Percentiles rank a stretch among this genome's conserved stretches.
Conservation (phyloP, 2,329 filamentous ascomycete species). For the Fusarium longipes region DNA sequence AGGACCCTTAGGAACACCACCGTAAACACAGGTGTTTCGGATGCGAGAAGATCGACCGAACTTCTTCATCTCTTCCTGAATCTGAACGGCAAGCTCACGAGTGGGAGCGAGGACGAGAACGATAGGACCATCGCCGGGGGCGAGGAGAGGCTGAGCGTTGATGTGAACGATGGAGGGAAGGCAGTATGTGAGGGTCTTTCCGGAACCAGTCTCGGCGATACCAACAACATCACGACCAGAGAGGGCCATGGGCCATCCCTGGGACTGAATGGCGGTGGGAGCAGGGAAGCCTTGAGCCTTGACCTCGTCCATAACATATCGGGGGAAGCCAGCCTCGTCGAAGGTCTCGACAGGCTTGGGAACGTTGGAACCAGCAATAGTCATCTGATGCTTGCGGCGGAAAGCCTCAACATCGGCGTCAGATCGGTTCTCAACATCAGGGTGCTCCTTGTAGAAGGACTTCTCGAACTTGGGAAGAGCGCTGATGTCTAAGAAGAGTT, state of each 20-base stretch:
- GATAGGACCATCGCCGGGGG: constrained; percentile 94
- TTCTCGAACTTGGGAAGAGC: constrained; percentile 97
- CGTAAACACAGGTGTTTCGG: constrained; percentile 98
- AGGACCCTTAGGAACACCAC: constrained; percentile 96
- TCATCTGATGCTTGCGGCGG: constrained; percentile 85
- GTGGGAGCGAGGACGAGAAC: constrained; percentile 96
- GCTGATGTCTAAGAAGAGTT: constrained; percentile 70
- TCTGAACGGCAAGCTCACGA: constrained; percentile 97
- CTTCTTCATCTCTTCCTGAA: constrained; percentile 98
- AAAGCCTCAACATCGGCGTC: constrained; percentile 86
- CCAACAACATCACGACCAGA: constrained; percentile 98
- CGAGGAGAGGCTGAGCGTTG: constrained; percentile 96
- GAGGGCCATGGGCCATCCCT: constrained; percentile 99
- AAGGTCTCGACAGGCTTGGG: constrained; percentile 97
- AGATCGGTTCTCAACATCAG: constrained; percentile 79
- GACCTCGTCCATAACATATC: constrained; percentile 97
- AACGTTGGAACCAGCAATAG: constrained; percentile 81
- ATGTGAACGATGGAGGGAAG: constrained; percentile 99
- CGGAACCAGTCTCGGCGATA: constrained; percentile 98
- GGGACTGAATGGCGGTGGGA: constrained; percentile 96
- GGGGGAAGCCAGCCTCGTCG: constrained; percentile 96
- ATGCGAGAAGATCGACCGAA: constrained; percentile 98
- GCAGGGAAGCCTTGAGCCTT: constrained; percentile 96
- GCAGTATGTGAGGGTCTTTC: constrained; percentile 99
- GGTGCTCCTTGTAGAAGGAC: constrained; percentile 97